Evolutionary conservation across 805 yeast genomes (phyloP).

Genomic region (Saturnispora kantuleensis): DNA sequence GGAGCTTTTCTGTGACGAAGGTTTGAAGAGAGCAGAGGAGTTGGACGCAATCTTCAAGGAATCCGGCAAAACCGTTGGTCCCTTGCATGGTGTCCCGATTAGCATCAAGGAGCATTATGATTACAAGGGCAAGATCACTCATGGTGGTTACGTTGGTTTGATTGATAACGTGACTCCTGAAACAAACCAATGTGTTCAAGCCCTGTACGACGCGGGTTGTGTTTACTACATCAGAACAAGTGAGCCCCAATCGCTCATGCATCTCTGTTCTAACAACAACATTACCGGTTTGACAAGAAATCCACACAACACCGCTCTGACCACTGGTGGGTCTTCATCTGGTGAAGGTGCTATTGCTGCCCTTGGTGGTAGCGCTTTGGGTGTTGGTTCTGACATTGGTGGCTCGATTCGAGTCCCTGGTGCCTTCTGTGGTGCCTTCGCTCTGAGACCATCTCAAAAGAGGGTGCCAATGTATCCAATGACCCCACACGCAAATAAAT

Average conservation of each 20-base stretch:
- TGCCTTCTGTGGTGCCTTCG: slow-evolving; percentile 40
- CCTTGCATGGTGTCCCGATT: slow-evolving; percentile 55
- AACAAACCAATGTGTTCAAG: slow-evolving; percentile 32
- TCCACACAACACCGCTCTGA: slow-evolving; percentile 36
- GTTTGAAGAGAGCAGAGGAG: slow-evolving; percentile 37
- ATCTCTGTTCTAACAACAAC: slow-evolving; percentile 46
- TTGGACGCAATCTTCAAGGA: slow-evolving; percentile 39
- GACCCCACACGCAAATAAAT: slow-evolving; percentile 31
- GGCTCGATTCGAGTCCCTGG: slow-evolving; percentile 50
- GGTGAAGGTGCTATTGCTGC: slow-evolving; percentile 44
- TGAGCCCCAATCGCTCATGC: slow-evolving; percentile 48
- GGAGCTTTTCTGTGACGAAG: slow-evolving; percentile 38
- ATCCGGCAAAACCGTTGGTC: slow-evolving; percentile 41
- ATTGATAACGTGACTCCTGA: slow-evolving; percentile 31
- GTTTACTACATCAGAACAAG: slow-evolving; percentile 47
- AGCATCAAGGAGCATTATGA: slow-evolving; percentile 51
- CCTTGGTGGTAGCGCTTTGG: slow-evolving; percentile 35
- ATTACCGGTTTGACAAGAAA: slow-evolving; percentile 41
- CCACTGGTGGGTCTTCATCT: slow-evolving; percentile 48
- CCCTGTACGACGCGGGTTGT: slow-evolving; percentile 43
- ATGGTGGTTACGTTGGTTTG: slow-evolving; percentile 37
- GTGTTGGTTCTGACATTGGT: slow-evolving; percentile 31
- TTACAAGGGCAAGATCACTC: slow-evolving; percentile 41
- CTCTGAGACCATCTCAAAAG: slow-evolving; percentile 40
- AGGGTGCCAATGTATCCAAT: slow-evolving; percentile 35